Evolutionary conservation across 257 asterid species (phyloP), one percentile per base, ranked within the genome.

Genomic region (Striga asiatica): DNA sequence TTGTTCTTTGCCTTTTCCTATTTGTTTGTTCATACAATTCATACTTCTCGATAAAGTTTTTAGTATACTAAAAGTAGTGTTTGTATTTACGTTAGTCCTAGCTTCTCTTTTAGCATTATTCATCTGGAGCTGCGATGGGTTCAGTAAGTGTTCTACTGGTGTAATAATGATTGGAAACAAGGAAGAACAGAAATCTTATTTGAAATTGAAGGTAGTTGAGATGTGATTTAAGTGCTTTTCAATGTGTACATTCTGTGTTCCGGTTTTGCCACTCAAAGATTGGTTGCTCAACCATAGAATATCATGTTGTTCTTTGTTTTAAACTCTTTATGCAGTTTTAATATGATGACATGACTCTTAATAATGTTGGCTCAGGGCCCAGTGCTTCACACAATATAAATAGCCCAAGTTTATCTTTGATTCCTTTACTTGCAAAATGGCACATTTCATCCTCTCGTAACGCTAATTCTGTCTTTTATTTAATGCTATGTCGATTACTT

Each of bases 21-120:
- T 56, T 41, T 67, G 48, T 62, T 50, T 43, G 52, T 51, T 73
- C 39, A 17, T 16, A 46, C 58, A 31, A 43, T 60, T 54, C 43
- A 31, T 35, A 43, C 22, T 2, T 7, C 6, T 8, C 60, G 50
- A 35, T 49, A 23, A 59, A 4, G 47, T 48, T 41, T 27, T 18
- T 42, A 47, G 47, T 34, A 28, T 50, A 25, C 45, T 23, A 24
- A 34, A 14, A 32, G 51, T 13, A 11, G 35, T 20, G 20, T 42
- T 24, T 57, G 18, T 34, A 12, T 38, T 66, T 43, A 29, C 32
- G 10, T 52, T 29, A 10, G 10, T 18, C 2, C 22, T 24, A 22
- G 37, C 47, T 17, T 39, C 35, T 35, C 55, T 34, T 41, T 28
- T 54, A 11, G 41, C 5, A 18, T 18, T 37, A 29, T 41, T 18